These are phyloP conservation scores for Hanseniaspora guilliermondii DNA, from an alignment of 805 yeast genomes.

Conservation along the genomic window DNA sequence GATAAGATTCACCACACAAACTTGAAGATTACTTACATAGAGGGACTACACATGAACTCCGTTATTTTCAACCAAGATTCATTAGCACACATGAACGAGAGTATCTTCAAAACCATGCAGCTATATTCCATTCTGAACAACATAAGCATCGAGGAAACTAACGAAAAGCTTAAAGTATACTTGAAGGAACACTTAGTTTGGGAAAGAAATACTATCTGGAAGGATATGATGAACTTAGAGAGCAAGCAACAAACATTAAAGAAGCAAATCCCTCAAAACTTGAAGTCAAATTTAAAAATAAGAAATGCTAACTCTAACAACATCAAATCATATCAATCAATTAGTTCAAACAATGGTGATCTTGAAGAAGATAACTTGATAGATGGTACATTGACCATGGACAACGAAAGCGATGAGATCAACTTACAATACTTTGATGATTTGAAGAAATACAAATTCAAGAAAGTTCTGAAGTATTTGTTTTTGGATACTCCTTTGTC, in stretches of 20 bases:
- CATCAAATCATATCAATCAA: conserved; percentile 5
- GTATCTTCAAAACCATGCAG: conserved; percentile 41
- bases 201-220: conserved; percentile 97
- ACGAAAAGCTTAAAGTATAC: conserved; percentile 38
- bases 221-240: conserved; percentile 85
- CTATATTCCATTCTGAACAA: conserved; percentile 37
- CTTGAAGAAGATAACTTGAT: conserved; percentile 20
- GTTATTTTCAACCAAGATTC: conserved; percentile 45
- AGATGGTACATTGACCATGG: conserved; percentile 17
- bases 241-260: conserved; percentile 70
- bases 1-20: conserved; percentile 65
- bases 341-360: conserved; percentile 17
- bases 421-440: conserved; percentile 27
- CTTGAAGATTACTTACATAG: conserved; percentile 47
- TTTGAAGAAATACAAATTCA: not conserved
- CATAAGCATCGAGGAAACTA: conserved; percentile 31
- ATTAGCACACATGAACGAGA: conserved; percentile 35
- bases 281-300: conserved; percentile 2
- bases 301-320: not conserved
- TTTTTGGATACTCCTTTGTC: conserved; percentile 22
- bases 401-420: not conserved
- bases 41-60: conserved; percentile 34
- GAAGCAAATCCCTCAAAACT: conserved; percentile 10
- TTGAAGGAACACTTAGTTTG: conserved; percentile 88
- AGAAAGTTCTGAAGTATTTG: not conserved